Conservation (phyloP, 2,329 filamentous ascomycete genomes). For the Diplodia scrobiculata region DNA sequence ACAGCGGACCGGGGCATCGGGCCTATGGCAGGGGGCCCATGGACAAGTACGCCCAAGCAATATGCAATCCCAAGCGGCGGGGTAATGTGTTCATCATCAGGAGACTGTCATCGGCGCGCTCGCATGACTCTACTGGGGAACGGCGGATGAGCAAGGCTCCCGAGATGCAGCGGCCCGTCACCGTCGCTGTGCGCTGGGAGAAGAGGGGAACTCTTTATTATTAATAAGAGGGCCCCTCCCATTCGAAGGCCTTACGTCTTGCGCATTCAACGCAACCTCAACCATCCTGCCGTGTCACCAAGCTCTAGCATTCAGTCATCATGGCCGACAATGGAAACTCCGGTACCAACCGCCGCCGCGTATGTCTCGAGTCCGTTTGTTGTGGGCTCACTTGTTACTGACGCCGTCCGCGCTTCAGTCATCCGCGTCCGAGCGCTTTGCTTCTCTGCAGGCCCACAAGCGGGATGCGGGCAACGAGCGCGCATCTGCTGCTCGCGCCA, state of each 20-base stretch:
- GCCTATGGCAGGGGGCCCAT: neutral
- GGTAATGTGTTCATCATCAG: slow-evolving; percentile 29
- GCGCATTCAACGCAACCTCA: neutral
- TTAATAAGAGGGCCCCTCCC: slow-evolving; percentile 13
- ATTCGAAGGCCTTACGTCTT: neutral
- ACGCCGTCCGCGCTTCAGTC: neutral
- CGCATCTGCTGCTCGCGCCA: slow-evolving; percentile 17
- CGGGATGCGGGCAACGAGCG: slow-evolving; percentile 20
- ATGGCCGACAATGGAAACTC: slow-evolving; percentile 26
- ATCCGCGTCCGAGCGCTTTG: slow-evolving; percentile 24
- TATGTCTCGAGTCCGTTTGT: neutral
- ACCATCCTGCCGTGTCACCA: neutral
- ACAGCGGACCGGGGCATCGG: slow-evolving; percentile 3
- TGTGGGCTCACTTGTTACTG: neutral
- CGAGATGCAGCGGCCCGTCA: neutral
- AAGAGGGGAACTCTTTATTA: slow-evolving; percentile 1
- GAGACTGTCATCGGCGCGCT: slow-evolving; percentile 14
- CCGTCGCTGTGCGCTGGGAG: neutral
- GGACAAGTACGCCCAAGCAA: slow-evolving; percentile 1
- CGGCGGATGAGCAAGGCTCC: neutral
- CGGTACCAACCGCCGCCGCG: slow-evolving; percentile 14
- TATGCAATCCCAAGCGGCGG: slow-evolving; percentile 19
- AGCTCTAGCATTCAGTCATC: neutral
- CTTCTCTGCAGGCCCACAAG: slow-evolving; percentile 25
- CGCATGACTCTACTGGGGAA: neutral